phyloP scores from a whole-genome alignment of 2,329 filamentous ascomycete genomes.

The Ophiostoma sp. region DNA sequence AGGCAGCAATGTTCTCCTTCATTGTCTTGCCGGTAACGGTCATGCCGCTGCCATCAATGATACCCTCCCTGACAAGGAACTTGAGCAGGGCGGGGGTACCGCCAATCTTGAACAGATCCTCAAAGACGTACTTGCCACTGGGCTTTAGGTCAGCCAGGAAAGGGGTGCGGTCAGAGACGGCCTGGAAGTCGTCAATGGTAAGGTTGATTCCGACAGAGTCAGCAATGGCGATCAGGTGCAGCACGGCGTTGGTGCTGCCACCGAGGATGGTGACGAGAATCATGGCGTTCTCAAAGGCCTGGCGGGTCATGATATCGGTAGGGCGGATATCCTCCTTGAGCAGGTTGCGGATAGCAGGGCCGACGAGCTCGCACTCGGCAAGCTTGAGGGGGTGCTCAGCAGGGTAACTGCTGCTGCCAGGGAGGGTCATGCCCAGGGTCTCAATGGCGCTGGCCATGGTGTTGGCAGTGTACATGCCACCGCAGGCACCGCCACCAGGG shows the following conservation, averaged over 20 bases:
- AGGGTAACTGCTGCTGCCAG: slow-evolving; percentile 73
- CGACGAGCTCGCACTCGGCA: slow-evolving; percentile 66
- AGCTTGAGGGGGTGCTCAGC: slow-evolving; percentile 68
- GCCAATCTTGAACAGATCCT: slow-evolving; percentile 76
- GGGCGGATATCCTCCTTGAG: slow-evolving; percentile 73
- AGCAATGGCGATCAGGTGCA: slow-evolving; percentile 79
- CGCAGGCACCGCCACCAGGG: slow-evolving; percentile 75
- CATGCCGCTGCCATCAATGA: slow-evolving; percentile 72
- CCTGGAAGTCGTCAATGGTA: slow-evolving; percentile 81
- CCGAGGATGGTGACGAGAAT: slow-evolving; percentile 75
- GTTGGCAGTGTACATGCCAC: slow-evolving; percentile 79
- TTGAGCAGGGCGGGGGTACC: slow-evolving; percentile 85
- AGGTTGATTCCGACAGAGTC: slow-evolving; percentile 76
- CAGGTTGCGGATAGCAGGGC: slow-evolving; percentile 67
- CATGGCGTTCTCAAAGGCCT: slow-evolving; percentile 83
- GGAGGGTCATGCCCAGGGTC: slow-evolving; percentile 71
- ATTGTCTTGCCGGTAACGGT: slow-evolving; percentile 89
- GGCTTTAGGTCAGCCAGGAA: slow-evolving; percentile 81
- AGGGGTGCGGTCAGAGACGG: slow-evolving; percentile 70
- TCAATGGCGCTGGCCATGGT: slow-evolving; percentile 72
- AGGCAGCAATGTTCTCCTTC: slow-evolving; percentile 75
- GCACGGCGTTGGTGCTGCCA: slow-evolving; percentile 78
- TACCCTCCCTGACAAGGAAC: slow-evolving; percentile 73
- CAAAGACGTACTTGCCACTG: slow-evolving; percentile 83
- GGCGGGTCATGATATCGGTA: slow-evolving; percentile 69